phyloP scores from a whole-genome alignment of 306 rosid species.

The Mimosa pudica region DNA sequence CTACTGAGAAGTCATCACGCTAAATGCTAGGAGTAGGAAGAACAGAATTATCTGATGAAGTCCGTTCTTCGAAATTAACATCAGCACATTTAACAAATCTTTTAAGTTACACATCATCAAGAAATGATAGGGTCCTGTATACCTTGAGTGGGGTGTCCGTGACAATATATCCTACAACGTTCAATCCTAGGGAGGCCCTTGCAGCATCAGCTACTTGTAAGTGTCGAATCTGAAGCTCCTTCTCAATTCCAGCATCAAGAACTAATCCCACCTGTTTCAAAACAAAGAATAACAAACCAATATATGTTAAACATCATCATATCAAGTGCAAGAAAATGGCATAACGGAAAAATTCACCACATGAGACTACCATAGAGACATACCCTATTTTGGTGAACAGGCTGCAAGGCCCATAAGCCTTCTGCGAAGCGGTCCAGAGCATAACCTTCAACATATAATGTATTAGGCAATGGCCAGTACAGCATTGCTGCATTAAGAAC shows the following conservation, averaged over 20 bases:
- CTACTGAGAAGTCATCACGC: slow-evolving; percentile 2
- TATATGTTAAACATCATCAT: too few relatives aligned
- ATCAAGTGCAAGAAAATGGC: too few relatives aligned
- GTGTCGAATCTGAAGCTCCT: too few relatives aligned
- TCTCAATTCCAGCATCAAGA: too few relatives aligned
- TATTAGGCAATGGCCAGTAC: too few relatives aligned
- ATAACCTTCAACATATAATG: slow-evolving; percentile 69
- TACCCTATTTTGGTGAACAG: slow-evolving; percentile 62
- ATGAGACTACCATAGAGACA: not conserved
- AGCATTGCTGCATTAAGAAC: slow-evolving; percentile 83
- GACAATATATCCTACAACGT: slow-evolving; percentile 71
- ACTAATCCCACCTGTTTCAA: not conserved
- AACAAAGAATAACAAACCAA: too few relatives aligned
- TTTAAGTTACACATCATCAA: too few relatives aligned
- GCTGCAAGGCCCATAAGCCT: slow-evolving; percentile 85
- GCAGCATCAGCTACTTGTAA: too few relatives aligned
- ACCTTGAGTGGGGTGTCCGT: slow-evolving; percentile 84
- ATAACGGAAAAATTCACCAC: not conserved
- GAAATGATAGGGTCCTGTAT: not conserved
- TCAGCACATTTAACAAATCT: not conserved
- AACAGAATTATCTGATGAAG: slow-evolving; percentile 7
- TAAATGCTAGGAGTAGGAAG: slow-evolving; percentile 21
- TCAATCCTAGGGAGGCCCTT: slow-evolving; percentile 90
- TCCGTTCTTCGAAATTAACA: not conserved
- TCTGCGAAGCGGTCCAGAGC: slow-evolving; percentile 88